Percentiles rank a stretch among this genome's conserved stretches.
Conservation (phyloP, 331 rosid species). For the Prunus yedoensis region DNA sequence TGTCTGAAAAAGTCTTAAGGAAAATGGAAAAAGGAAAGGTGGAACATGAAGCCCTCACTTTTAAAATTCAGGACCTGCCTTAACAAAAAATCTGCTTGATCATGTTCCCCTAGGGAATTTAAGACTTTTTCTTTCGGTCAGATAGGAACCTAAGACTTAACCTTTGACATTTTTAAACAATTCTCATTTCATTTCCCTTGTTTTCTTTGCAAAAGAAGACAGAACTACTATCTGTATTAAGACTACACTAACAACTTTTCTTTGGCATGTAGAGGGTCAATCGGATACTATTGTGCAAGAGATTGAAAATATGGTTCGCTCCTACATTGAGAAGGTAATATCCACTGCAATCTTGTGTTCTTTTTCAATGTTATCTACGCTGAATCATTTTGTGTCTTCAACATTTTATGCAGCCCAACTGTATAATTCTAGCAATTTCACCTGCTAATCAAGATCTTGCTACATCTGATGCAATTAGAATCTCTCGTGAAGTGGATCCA, state of each 20-base stretch:
- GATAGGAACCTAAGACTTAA: not conserved
- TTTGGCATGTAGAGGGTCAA: constrained; percentile 78
- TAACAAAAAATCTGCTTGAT: not conserved
- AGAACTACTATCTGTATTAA: constrained; percentile 3
- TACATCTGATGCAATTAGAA: constrained; percentile 92
- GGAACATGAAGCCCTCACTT: no score
- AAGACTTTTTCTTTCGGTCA: not conserved
- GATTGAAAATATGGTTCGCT: constrained; percentile 92
- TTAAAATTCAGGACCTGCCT: not conserved
- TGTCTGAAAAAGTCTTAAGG: not conserved
- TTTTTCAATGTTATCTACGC: not conserved
- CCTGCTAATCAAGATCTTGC: constrained; percentile 99
- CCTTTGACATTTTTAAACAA: not conserved
- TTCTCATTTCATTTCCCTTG: constrained; percentile 12
- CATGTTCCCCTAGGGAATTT: no score
- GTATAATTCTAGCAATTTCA: constrained; percentile 89
- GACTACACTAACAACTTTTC: constrained; percentile 27
- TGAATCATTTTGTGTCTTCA: constrained; percentile 10
- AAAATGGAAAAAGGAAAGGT: not conserved
- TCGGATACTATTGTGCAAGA: constrained; percentile 87
- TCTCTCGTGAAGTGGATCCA: constrained; percentile 96
- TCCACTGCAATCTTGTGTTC: not conserved
- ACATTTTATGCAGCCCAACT: constrained; percentile 71
- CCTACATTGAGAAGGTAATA: constrained; percentile 87
- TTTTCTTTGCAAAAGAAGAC: constrained; percentile 5